Evolutionary conservation across 805 yeast species (phyloP), one percentile per base, ranked within the genome.

Genomic region (Dipodascopsis tothii): DNA sequence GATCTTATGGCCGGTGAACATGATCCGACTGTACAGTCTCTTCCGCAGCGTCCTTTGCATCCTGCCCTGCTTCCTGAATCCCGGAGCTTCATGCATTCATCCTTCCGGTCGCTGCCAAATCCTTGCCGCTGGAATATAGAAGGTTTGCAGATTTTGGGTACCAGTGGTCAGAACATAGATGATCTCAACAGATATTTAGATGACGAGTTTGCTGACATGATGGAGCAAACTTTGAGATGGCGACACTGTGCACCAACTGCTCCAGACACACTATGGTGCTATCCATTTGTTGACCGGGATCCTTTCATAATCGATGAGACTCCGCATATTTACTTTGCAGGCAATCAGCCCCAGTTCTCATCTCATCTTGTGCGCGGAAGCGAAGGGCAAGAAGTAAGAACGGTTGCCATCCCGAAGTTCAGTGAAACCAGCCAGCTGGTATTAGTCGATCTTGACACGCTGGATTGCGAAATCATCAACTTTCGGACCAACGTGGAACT

Each of bases 11-110:
- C 98, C 0, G 97, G 98, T 3, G 73, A 67, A 5, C 64, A 71
- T 3, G 98, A 92, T 60, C 95, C 96, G 0, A 78, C 85, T n/a
- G 94, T 84, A 48, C 65, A 73, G 16, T 75, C 88, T 39, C 63
- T 86, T 45, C 98, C 98, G 0, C 96, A 92, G 62, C 95, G 83
- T 60, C 83, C 94, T 2, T 59, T 92, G n/a, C 96, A 90, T 60
- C 69, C 69, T 41, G 81, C 94, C 0, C 70, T 90, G 44, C 79
- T 92, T 56, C 66, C 69, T 3, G 58, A 61, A 11, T 66, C 74
- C 18, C 64, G 70, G 30, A 60, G 64, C 4, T 72, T 68, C 50
- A 56, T 77, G 21, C 67, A 64, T 3, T 54, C 63, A 7, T 58
- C 67, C 17, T 62, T 75, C 33, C 64, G 72, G 21, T 53, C 75